Evolutionary conservation across 371 early-diverging fungal genomes (phyloP), one percentile per base, ranked within the genome.

Genomic region (Circinella umbellata): DNA sequence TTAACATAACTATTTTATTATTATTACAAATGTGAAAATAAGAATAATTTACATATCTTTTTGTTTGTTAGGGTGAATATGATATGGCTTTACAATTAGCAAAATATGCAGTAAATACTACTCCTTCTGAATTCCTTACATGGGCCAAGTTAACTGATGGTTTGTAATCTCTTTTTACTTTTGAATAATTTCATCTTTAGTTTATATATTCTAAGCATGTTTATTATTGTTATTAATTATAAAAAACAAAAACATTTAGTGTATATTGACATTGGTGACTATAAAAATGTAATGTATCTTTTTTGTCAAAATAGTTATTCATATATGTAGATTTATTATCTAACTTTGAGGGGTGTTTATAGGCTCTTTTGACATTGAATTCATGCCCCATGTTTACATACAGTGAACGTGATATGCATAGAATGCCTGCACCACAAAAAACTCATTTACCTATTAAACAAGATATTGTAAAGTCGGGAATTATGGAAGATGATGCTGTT

Each of bases 381-480:
- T 93, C 96, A 6, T 98, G 98, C 76, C 98, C 98, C 6, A 98
- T 98, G 98, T 97, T 96, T 76, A 94, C 96, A 0, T 94, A 91
- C 78, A 90, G 89, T 65, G 96, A 96, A 72, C 86, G 91, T 42
- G 98, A 98, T 71, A 79, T 92, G 72, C 97, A 95, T 64, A 90
- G 96, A 36, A 94, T 96, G 92, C 97, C 96, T 17, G 80, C 91
- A n/a, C 95, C 95, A 10, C 85, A 87, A n/a, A 86, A 90, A 53
- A 89, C 91, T 11, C 94, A 94, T 76, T 78, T 95, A 53, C 94
- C 95, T 6, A 85, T 92, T 64, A 91, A 90, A 60, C 84, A 82
- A 15, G 95, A 94, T 38, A 84, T 90, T 15, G 78, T 75, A 66
- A 76, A 85, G 63, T 77, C 83, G 37, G 80, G 87, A 7, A 75